Evolutionary conservation across 2,329 filamentous ascomycete species (phyloP), one percentile per base, ranked within the genome.

Genomic region (Beauveria medogensis): DNA sequence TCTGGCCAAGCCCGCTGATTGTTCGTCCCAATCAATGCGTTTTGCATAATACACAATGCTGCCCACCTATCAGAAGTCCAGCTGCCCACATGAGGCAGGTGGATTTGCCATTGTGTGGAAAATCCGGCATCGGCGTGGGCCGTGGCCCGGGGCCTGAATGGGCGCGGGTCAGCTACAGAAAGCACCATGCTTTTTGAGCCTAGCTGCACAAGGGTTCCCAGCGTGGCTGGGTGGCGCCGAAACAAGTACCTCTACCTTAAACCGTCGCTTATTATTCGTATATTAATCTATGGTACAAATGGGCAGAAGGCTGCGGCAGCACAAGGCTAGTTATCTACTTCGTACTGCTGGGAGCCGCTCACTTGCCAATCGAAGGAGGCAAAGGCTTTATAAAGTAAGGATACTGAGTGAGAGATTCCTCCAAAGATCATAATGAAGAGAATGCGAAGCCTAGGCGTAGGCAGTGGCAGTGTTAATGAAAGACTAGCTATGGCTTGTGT

Each of bases 41-140:
- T n/a, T 16, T 24, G 40, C 47, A 34, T 46, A 62, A 51, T 51
- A 56, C 5, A 37, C 12, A 14, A 37, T 18, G 20, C 20, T 24
- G 65, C 64, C 65, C 67, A 66, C 69, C 69, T 70, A 70, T 71
- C 67, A 68, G 59, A 64, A 55, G 41, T 44, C 57, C 61, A 28
- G 63, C 60, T 60, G 63, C 63, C 65, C 65, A 53, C 67, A 70
- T 71, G 68, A 69, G 69, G 68, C 65, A 69, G 68, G 66, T 67
- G 63, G 59, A 60, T 43, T 47, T 34, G 24, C 26, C 43, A 44
- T 30, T 56, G 47, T 9, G 22, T 20, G 43, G 56, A 61, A 56
- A 46, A 50, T 30, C 44, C 41, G 28, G 59, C 51, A 26, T 26
- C 53, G 59, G 52, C 46, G 12, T 52, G 46, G 46, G 46, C 53